Evolutionary conservation across 805 yeast species (phyloP), one percentile per base, ranked within the genome.

Genomic region (Candida morakotiae): DNA sequence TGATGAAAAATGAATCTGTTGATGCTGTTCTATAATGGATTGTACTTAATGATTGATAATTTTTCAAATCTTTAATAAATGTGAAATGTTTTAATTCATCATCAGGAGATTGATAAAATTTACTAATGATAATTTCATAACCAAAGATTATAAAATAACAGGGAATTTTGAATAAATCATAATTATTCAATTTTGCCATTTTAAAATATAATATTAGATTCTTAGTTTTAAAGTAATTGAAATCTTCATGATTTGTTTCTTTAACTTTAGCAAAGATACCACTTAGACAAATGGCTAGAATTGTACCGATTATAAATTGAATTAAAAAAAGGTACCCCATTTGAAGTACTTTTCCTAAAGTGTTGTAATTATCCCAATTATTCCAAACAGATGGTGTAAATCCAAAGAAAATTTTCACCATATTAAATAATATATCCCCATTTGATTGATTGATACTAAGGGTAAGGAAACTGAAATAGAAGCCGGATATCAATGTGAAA

Each of bases 331-430:
- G 59, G 47, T 71, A 76, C n/a, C 71, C 61, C 49, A 76, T 59
- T 40, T 72, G 68, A 16, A 74, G 60, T n/a, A 55, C 44, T 25
- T 71, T 59, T 0, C 81, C 81, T 28, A 74, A 50, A 1, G 55
- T 44, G 28, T 74, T 67, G 46, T 71, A 76, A 36, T 62, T 57
- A 25, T 60, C 54, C 81, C 81, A 75, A 37, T 69, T 71, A 31
- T 64, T 62, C 81, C 81, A 76, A 3, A 76, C 80, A 0, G 79
- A 73, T 0, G 81, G 81, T 1, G 81, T 76, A 49, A 71, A 76
- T 0, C 81, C 81, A 49, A 75, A 75, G 42, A 76, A 64, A 3
- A 76, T 60, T 49, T 73, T 72, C 31, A 75, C 52, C 62, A 75
- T 62, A 40, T 71, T 76, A 47, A 68, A 75, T 10, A 77, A 71